Evolutionary conservation across 2,329 filamentous ascomycete genomes (phyloP).

Genomic region (Hymenotorrendiella dingleyae): DNA sequence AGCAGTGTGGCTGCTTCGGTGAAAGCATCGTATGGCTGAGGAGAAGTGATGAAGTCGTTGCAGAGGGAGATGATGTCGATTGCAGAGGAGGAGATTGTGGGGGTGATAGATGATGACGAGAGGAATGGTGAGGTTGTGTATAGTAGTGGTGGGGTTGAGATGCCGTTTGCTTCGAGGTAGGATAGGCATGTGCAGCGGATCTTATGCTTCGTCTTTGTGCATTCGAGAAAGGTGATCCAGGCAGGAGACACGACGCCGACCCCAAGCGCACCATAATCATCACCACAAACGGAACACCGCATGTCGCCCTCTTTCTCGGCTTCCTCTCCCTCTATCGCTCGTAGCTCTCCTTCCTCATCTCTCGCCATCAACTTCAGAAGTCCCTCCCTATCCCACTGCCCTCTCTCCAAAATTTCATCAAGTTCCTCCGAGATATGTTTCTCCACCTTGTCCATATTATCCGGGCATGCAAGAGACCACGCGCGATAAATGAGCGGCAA

Average conservation of each 20-base stretch:
- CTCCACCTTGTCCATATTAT: neutral
- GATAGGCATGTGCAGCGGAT: neutral
- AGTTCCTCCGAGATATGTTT: neutral
- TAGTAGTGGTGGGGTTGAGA: too few relatives aligned
- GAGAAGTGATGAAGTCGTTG: too few relatives aligned
- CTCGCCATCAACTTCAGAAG: neutral
- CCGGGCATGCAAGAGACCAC: neutral
- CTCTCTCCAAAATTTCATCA: neutral
- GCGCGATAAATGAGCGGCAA: neutral
- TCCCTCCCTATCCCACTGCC: neutral
- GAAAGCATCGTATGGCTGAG: neutral
- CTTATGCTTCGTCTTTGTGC: neutral
- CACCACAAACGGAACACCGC: too few relatives aligned
- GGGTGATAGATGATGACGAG: too few relatives aligned
- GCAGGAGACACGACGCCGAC: too few relatives aligned
- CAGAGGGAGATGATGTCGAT: too few relatives aligned
- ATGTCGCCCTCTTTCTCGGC: too few relatives aligned
- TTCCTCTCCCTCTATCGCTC: too few relatives aligned
- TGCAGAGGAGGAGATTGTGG: too few relatives aligned
- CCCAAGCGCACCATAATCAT: too few relatives aligned
- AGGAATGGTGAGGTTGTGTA: too few relatives aligned
- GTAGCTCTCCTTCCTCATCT: neutral
- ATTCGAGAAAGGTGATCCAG: too few relatives aligned
- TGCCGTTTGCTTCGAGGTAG: neutral
- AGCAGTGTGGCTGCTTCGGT: neutral